Conservation (phyloP, 2,329 filamentous ascomycete genomes). For the Plectosphaerella cucumerina region DNA sequence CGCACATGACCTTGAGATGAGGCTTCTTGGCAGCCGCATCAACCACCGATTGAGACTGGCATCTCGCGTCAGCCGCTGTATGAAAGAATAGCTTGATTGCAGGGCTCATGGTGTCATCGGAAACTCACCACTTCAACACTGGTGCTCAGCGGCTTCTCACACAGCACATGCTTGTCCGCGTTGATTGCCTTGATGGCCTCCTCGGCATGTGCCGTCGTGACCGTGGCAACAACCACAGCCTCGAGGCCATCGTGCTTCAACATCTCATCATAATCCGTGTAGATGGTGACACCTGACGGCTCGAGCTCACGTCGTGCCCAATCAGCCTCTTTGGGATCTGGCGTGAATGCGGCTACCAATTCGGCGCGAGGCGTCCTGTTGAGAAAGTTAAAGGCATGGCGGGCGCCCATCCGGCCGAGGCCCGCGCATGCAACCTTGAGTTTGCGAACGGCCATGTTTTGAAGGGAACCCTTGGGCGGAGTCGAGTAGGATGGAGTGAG, state of each 20-base stretch:
- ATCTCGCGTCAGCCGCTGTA: not conserved
- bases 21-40: conserved; percentile 50
- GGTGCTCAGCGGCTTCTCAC: conserved; percentile 57
- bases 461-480: too few species aligned
- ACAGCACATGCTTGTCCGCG: conserved; percentile 50
- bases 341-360: conserved; percentile 45
- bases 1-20: conserved; percentile 56
- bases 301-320: conserved; percentile 40
- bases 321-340: conserved; percentile 35
- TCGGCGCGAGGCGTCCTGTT: conserved; percentile 40
- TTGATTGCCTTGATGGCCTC: conserved; percentile 54
- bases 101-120: too few species aligned
- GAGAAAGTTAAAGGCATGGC: conserved; percentile 44
- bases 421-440: conserved; percentile 42
- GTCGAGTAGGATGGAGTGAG: not conserved
- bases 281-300: conserved; percentile 37
- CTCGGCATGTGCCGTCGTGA: conserved; percentile 52
- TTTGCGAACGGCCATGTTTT: conserved; percentile 13
- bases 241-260: conserved; percentile 30
- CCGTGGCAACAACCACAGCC: conserved; percentile 35
- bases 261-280: conserved; percentile 42
- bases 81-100: too few species aligned
- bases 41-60: conserved; percentile 55
- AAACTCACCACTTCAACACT: conserved; percentile 52
- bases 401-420: conserved; percentile 48